phyloP scores from a whole-genome alignment of 169 alveolate genomes.

The Plasmodium blacklocki region DNA sequence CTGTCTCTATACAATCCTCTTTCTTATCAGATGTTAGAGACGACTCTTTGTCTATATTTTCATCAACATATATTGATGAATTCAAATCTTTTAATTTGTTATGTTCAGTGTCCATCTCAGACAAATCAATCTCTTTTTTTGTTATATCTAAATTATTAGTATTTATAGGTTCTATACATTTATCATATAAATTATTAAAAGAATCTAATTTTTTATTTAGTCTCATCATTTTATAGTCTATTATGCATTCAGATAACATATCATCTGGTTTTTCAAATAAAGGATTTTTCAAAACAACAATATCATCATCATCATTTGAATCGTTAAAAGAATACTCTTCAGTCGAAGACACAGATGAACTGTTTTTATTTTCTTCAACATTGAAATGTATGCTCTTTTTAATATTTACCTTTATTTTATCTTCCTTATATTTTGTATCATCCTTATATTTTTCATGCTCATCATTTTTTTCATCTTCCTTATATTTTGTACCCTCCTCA shows the following conservation, averaged over 20 bases:
- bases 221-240: background rate
- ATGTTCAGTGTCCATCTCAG: background rate
- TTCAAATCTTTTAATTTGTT: background rate
- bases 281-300: conserved; percentile 39
- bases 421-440: background rate
- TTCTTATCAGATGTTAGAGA: background rate
- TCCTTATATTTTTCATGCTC: background rate
- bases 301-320: conserved; percentile 44
- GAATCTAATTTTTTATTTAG: conserved; percentile 12
- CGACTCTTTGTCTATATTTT: background rate
- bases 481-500: background rate
- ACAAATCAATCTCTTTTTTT: background rate
- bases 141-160: background rate
- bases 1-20: background rate
- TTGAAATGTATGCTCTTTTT: no score
- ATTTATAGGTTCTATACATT: background rate
- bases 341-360: background rate
- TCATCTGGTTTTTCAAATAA: conserved; percentile 21
- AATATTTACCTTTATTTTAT: background rate
- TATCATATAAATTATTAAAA: conserved; percentile 24
- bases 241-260: background rate
- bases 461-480: background rate
- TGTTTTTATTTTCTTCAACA: background rate
- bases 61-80: background rate
- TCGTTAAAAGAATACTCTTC: background rate